Evolutionary conservation across 208 protist species (phyloP).

Genomic region (Trypanosoma lewisi): DNA sequence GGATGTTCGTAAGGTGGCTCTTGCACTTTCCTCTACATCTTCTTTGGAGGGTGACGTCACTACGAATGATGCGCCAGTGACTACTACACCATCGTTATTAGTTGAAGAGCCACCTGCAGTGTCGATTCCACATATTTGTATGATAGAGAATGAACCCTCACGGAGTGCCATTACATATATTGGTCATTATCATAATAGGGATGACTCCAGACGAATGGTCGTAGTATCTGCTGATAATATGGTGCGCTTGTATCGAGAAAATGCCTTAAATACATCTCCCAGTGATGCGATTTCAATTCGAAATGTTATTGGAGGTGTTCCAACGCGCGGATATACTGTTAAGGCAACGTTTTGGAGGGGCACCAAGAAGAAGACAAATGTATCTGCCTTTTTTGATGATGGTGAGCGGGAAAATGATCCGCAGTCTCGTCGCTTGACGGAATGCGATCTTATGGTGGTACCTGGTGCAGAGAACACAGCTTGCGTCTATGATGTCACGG

Average conservation of each 20-base stretch:
- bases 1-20: slow-evolving; percentile 69
- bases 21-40: slow-evolving; percentile 40
- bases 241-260: slow-evolving; percentile 71
- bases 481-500: slow-evolving; percentile 79
- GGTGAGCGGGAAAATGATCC: slow-evolving; percentile 73
- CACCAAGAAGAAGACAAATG: slow-evolving; percentile 50
- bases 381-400: slow-evolving; percentile 81
- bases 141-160: slow-evolving; percentile 69
- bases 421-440: slow-evolving; percentile 52
- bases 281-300: slow-evolving; percentile 60
- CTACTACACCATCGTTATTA: slow-evolving; percentile 1
- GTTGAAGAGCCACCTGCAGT: slow-evolving; percentile 11
- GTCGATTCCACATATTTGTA: slow-evolving; percentile 31
- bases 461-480: slow-evolving; percentile 75
- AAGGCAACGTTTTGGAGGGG: slow-evolving; percentile 79
- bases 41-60: slow-evolving; percentile 16
- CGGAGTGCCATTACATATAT: slow-evolving; percentile 65
- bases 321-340: slow-evolving; percentile 56
- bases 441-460: slow-evolving; percentile 80
- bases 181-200: slow-evolving; percentile 52
- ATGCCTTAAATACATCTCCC: slow-evolving; percentile 38
- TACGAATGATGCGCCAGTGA: neutral
- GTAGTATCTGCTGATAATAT: slow-evolving; percentile 79
- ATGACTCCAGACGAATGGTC: slow-evolving; percentile 74
- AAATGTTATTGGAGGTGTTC: slow-evolving; percentile 65